Evolutionary conservation across 306 rosid genomes (phyloP), one percentile per base, ranked within the genome.

Genomic region (Glycine latifolia): DNA sequence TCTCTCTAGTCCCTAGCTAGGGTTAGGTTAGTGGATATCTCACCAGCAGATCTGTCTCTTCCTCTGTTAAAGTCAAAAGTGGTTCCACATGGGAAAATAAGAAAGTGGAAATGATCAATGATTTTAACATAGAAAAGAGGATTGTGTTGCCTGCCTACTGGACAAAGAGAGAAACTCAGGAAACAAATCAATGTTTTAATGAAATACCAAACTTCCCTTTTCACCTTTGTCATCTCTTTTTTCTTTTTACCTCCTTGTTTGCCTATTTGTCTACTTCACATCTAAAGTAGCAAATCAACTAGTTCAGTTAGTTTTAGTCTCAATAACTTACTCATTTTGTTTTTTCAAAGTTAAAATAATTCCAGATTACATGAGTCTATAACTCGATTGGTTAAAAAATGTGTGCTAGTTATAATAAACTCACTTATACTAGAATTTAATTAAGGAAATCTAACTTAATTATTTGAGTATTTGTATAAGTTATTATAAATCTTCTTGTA

Each of bases 71-170:
- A 81, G 78, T 82, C 75, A 86, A 86, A 78, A 84, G 82, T 82
- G 74, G 8, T 54, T 73, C 71, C 83, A 84, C 87, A 81, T 60
- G 79, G 78, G 72, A 77, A 79, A 63, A 41, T 81, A 50, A 87
- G 52, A 87, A 83, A 79, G 80, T 65, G 71, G 48, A 79, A 83
- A 76, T 47, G 11, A 69, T 50, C 58, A 86, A 87, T 84, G 3
- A 37, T 37, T 37, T 37, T 80, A 50, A 59, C 85, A 78, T 63
- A 46, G 41, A 83, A 81, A 79, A 83, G 20, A 41, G 76, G 88
- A 84, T 80, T 84, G 46, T 86, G 87, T 83, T 84, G 84, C 89
- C 89, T 89, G 73, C 89, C 89, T 52, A 79, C 85, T 77, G 69
- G 79, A 82, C 93, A 87, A 54, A 49, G 66, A 54, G 78, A 81